Conservation (phyloP, 345 rosid species). For the Lepidium aucheri region DNA sequence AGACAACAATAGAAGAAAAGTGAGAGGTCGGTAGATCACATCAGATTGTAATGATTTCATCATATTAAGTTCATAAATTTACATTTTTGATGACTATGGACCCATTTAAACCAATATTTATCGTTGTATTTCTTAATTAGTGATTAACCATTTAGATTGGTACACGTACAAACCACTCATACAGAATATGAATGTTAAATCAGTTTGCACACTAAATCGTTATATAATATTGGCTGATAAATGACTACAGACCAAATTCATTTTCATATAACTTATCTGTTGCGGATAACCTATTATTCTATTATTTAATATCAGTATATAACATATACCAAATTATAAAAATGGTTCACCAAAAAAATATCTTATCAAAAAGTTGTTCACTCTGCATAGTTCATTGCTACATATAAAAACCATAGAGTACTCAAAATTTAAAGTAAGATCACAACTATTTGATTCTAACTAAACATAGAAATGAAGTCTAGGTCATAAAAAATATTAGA, state of each 20-base stretch:
- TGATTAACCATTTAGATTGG: background rate
- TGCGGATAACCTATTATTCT: background rate
- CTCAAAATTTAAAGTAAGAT: no score
- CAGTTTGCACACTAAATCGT: background rate
- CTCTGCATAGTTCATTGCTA: no score
- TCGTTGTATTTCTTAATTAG: background rate
- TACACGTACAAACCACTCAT: background rate
- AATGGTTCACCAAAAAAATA: background rate
- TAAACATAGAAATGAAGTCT: no score
- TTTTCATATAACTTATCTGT: background rate
- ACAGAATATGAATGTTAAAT: background rate
- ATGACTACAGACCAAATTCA: background rate
- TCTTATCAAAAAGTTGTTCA: background rate
- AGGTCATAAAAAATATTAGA: no score
- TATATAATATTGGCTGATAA: background rate
- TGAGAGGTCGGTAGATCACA: conserved; percentile 61
- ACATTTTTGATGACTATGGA: conserved; percentile 25
- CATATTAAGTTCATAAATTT: conserved; percentile 41
- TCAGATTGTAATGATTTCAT: conserved; percentile 52
- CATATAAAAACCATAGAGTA: no score
- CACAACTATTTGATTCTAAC: no score
- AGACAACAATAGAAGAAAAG: conserved; percentile 2
- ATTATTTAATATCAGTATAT: background rate
- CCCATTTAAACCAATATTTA: conserved; percentile 8
- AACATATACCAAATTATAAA: background rate